These are phyloP conservation scores for Buxus sempervirens DNA, from an alignment of 164 flowering plant species.

Conservation along the genomic window DNA sequence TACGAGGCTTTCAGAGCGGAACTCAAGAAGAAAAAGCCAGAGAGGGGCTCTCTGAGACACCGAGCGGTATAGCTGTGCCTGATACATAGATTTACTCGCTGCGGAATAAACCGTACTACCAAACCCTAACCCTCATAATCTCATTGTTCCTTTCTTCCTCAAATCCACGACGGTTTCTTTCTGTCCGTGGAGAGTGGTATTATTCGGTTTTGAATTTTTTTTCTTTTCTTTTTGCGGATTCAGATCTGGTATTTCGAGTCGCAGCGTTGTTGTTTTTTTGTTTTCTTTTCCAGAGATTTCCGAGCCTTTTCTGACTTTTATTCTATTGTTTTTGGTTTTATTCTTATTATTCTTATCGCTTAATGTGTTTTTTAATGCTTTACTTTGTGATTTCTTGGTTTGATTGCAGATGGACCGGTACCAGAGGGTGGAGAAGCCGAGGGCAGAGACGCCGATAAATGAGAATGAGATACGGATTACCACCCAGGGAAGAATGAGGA, in stretches of 20 bases:
- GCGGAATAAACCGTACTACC: background rate
- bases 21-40: background rate
- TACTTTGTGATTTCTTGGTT: background rate
- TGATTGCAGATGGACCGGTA: conserved; percentile 29
- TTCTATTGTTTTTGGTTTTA: background rate
- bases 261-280: background rate
- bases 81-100: no score
- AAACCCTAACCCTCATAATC: conserved; percentile 7
- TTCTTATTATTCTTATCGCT: background rate
- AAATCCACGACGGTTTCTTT: background rate
- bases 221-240: background rate
- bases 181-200: background rate
- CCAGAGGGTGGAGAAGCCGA: conserved; percentile 36
- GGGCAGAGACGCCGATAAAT: conserved; percentile 27
- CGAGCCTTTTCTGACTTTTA: background rate
- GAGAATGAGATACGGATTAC: conserved; percentile 37
- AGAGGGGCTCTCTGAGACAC: background rate
- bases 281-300: no score
- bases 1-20: background rate
- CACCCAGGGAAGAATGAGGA: conserved; percentile 32
- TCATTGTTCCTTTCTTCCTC: background rate
- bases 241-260: background rate
- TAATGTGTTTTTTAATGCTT: background rate
- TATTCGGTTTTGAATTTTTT: background rate
- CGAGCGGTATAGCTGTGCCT: no score